phyloP scores from a whole-genome alignment of 768 basidiomycete genomes.

The Trametes cubensis region DNA sequence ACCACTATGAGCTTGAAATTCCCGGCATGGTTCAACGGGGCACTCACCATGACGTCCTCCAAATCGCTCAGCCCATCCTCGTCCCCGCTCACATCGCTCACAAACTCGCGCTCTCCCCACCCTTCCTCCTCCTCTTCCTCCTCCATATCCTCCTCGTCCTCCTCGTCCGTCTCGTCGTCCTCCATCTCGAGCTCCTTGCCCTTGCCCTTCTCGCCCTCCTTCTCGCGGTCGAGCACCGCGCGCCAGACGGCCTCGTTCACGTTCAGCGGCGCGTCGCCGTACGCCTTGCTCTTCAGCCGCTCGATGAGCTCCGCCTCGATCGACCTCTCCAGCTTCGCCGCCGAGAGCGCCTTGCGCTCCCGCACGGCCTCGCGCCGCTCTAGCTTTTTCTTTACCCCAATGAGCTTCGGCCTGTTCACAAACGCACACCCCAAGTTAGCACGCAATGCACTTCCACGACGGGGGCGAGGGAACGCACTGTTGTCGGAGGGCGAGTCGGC shows the following conservation, averaged over 20 bases:
- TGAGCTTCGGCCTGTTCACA: constrained; percentile 75
- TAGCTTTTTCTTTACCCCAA: constrained; percentile 96
- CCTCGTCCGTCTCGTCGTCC: constrained; percentile 59
- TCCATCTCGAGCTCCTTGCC: constrained; percentile 52
- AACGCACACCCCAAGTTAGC: not conserved
- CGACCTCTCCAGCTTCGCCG: constrained; percentile 91
- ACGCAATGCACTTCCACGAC: not conserved
- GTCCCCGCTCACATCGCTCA: constrained; percentile 73
- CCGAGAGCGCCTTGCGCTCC: constrained; percentile 94
- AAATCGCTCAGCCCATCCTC: constrained; percentile 66
- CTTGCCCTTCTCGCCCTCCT: constrained; percentile 42
- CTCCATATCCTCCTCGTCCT: constrained; percentile 59
- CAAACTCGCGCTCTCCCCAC: constrained; percentile 75
- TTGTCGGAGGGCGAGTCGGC: constrained; percentile 81
- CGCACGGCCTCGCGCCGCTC: constrained; percentile 90
- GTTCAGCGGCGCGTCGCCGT: constrained; percentile 96
- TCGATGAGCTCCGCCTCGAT: constrained; percentile 97
- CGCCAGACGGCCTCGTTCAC: constrained; percentile 98
- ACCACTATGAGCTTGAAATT: not conserved
- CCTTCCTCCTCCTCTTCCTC: constrained; percentile 54
- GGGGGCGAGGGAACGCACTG: constrained; percentile 62
- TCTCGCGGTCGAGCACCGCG: constrained; percentile 80
- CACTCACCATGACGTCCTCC: constrained; percentile 67
- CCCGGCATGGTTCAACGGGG: not conserved
- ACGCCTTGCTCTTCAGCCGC: constrained; percentile 93